A percentile compares a stretch with the other conserved stretches of the same genome.
phyloP scores from a whole-genome alignment of 768 basidiomycete species.

The Butyriboletus loyo region DNA sequence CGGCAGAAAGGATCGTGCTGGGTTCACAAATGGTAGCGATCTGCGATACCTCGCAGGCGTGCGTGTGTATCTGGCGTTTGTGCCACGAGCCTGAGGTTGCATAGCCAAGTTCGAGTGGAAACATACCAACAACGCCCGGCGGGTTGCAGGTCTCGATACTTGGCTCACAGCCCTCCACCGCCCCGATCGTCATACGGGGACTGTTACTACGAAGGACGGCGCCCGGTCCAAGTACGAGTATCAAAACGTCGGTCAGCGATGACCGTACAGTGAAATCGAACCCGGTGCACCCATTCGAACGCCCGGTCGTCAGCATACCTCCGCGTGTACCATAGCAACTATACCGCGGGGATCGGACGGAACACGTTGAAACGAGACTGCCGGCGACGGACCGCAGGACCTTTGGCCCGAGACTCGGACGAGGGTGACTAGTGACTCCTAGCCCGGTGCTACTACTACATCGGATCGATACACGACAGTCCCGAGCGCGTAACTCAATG shows the following conservation, averaged over 20 bases:
- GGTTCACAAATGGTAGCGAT: neutral
- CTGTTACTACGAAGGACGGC: neutral
- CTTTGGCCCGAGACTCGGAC: too few species aligned
- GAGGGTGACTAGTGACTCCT: too few species aligned
- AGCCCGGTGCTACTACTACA: too few species aligned
- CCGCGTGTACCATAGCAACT: slow-evolving; percentile 2
- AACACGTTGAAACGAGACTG: too few species aligned
- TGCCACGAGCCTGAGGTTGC: too few species aligned
- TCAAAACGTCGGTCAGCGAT: neutral
- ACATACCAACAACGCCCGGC: neutral
- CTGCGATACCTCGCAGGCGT: neutral
- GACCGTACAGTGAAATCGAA: neutral
- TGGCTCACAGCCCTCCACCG: neutral
- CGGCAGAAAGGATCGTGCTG: neutral
- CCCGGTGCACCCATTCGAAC: neutral
- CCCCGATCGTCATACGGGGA: neutral
- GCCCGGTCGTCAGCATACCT: neutral
- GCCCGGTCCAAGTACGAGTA: neutral
- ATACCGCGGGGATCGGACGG: slow-evolving; percentile 10
- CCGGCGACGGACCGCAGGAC: too few species aligned
- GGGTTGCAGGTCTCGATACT: neutral
- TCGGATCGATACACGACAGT: too few species aligned
- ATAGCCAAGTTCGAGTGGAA: neutral
- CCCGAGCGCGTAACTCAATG: too few species aligned
- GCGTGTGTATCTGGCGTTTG: too few species aligned